Conservation (phyloP, 2,329 filamentous ascomycete genomes). For the Daldinia sp. region DNA sequence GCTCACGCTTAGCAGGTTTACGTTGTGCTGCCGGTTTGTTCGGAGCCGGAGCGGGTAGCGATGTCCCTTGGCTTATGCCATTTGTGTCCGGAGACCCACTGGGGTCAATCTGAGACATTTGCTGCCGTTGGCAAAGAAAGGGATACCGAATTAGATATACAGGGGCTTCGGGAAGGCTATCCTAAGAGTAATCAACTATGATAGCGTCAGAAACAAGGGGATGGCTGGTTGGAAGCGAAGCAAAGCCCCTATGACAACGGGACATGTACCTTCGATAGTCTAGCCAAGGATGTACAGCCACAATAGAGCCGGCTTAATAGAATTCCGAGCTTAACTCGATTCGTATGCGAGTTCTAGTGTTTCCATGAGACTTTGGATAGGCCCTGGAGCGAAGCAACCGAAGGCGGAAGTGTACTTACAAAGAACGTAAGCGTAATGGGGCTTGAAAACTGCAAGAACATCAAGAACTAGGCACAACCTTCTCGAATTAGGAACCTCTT, state of each 20-base stretch:
- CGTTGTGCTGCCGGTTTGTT: conserved; percentile 37
- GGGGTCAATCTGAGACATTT: conserved; percentile 38
- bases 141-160: background rate
- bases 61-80: conserved; percentile 30
- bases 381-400: conserved; percentile 24
- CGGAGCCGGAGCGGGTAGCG: conserved; percentile 25
- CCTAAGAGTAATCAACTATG: conserved; percentile 12
- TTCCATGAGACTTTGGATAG: conserved; percentile 18
- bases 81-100: conserved; percentile 39
- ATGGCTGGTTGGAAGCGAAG: conserved; percentile 12
- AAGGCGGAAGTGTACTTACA: conserved; percentile 7
- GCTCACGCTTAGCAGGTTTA: conserved; percentile 43
- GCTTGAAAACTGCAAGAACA: background rate
- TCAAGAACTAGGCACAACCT: background rate
- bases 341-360: conserved; percentile 11
- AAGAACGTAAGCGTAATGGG: background rate
- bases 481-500: background rate
- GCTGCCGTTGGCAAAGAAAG: background rate
- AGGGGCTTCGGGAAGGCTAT: conserved; percentile 29
- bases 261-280: conserved; percentile 4
- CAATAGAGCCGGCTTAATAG: conserved; percentile 3
- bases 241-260: conserved; percentile 2
- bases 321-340: conserved; percentile 26
- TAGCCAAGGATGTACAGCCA: background rate
- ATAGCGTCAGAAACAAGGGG: conserved; percentile 24